Conservation (phyloP, 1,284 basidiomycete species). For the Malassezia japonica region DNA sequence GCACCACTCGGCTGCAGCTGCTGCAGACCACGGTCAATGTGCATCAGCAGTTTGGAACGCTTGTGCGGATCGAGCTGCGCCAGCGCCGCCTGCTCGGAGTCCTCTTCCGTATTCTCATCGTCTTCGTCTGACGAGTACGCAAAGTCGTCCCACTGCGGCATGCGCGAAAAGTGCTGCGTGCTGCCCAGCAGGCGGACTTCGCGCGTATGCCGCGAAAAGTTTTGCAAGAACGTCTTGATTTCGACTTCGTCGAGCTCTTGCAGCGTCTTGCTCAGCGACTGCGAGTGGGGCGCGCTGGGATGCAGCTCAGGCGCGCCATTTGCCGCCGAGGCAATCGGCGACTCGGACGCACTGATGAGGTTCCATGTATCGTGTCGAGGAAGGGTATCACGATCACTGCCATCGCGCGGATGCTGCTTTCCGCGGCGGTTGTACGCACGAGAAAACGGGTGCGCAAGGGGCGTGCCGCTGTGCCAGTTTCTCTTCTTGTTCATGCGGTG, state of each 20-base stretch:
- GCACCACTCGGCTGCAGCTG: constrained; percentile 18
- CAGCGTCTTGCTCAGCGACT: constrained; percentile 28
- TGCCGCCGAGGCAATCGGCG: background rate
- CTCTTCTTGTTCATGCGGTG: background rate
- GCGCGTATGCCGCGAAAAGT: constrained; percentile 38
- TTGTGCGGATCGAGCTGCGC: background rate
- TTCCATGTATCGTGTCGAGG: constrained; percentile 14
- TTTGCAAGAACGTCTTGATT: constrained; percentile 40
- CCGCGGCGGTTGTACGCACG: too few species aligned
- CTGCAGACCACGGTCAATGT: constrained; percentile 41
- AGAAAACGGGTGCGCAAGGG: background rate
- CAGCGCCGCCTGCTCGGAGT: background rate
- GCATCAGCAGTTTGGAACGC: constrained; percentile 28
- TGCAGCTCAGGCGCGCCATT: constrained; percentile 6
- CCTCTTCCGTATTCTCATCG: background rate
- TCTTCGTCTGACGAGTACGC: constrained; percentile 30
- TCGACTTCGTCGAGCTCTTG: constrained; percentile 45
- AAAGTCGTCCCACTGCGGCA: constrained; percentile 47
- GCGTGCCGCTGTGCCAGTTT: constrained; percentile 1
- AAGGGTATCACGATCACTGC: too few species aligned
- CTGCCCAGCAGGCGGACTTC: constrained; percentile 35
- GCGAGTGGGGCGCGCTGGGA: constrained; percentile 5
- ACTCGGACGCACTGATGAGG: background rate
- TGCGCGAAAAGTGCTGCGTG: constrained; percentile 24
- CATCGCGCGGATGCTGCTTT: too few species aligned